These are phyloP conservation scores for Solanum rostratum DNA, from an alignment of 257 asterid species.

Conservation along the genomic window DNA sequence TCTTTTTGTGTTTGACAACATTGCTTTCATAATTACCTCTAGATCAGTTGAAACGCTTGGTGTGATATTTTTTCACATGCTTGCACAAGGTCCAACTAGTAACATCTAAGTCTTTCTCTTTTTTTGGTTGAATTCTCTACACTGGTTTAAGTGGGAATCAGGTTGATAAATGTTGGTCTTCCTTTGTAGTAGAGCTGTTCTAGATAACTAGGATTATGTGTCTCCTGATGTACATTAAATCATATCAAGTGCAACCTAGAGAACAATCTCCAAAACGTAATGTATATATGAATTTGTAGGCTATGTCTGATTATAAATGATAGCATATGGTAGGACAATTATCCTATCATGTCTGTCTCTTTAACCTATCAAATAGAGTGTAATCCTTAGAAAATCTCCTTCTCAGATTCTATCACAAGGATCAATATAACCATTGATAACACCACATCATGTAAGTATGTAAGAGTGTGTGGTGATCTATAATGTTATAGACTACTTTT, in stretches of 20 bases:
- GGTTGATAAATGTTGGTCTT: not conserved
- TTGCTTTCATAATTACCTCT: not conserved
- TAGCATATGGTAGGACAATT: not conserved
- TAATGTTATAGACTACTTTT: not conserved
- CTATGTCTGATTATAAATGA: not conserved
- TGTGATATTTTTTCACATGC: not conserved
- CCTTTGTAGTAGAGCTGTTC: not conserved
- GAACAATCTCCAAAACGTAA: not conserved
- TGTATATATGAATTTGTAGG: not conserved
- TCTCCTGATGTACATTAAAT: not conserved
- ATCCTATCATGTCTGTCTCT: not conserved
- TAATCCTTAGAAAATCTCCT: not conserved
- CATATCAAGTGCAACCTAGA: not conserved
- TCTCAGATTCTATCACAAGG: not conserved
- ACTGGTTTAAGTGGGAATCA: not conserved
- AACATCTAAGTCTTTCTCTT: not conserved
- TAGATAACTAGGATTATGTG: not conserved
- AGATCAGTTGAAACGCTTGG: not conserved
- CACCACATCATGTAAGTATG: not conserved
- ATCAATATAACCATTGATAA: not conserved
- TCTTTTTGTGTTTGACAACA: not conserved
- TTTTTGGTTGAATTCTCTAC: not conserved
- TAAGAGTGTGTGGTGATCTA: not conserved
- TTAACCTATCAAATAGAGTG: not conserved
- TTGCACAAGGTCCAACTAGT: not conserved